These are phyloP conservation scores for Dendrocalamus sinicus DNA, from an alignment of 176 grass and related monocot genomes.

Conservation along the genomic window DNA sequence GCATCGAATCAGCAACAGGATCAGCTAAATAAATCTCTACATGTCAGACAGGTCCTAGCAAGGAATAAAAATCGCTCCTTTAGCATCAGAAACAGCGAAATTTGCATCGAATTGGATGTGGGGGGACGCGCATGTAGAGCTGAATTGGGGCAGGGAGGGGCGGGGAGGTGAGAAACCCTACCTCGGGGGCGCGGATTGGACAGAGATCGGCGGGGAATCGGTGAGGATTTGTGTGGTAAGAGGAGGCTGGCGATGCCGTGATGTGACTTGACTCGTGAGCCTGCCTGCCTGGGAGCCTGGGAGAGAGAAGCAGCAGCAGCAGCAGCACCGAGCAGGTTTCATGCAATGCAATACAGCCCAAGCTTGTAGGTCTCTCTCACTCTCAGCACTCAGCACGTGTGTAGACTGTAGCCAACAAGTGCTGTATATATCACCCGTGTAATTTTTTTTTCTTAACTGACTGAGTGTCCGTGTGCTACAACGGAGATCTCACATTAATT, in stretches of 20 bases:
- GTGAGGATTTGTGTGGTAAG: conserved; percentile 47
- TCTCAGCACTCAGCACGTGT: too few relatives aligned
- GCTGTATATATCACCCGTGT: too few relatives aligned
- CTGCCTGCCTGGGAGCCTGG: too few relatives aligned
- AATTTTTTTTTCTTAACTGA: too few relatives aligned
- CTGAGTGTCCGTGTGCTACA: too few relatives aligned
- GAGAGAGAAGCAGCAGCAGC: too few relatives aligned
- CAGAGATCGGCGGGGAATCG: conserved; percentile 49
- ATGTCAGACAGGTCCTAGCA: conserved; percentile 31
- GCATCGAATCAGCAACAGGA: not conserved
- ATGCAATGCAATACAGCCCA: too few relatives aligned
- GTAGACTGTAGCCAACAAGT: too few relatives aligned
- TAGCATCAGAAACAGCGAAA: conserved; percentile 40
- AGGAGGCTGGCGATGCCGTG: conserved; percentile 37
- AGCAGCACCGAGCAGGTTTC: too few relatives aligned
- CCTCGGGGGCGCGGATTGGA: conserved; percentile 30
- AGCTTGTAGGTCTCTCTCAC: too few relatives aligned
- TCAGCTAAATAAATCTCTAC: conserved; percentile 40
- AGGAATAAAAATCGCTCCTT: conserved; percentile 37
- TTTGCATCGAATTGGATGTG: not conserved
- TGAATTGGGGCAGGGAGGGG: conserved; percentile 6
- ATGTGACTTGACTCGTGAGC: conserved; percentile 16
- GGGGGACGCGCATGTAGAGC: not conserved
- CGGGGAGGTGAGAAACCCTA: conserved; percentile 43
- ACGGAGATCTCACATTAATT: too few relatives aligned